Percentiles rank a stretch among this genome's conserved stretches.
Evolutionary conservation across 73 alveolate species (phyloP).

Genomic region (Paramecium bursaria): DNA sequence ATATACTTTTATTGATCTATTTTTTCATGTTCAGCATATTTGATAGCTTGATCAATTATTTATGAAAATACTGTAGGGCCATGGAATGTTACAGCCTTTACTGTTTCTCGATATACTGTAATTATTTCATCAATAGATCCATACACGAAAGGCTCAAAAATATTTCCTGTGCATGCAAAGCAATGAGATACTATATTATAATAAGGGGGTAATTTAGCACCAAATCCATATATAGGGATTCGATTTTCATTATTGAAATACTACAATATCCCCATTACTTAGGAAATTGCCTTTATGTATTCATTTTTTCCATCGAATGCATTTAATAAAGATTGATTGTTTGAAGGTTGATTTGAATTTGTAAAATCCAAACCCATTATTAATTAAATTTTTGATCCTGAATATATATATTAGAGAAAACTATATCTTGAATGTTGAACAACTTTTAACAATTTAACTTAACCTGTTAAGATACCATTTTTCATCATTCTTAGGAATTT

Average conservation of each 20-base stretch:
- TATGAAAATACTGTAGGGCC: slow-evolving; percentile 96
- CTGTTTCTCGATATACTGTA: slow-evolving; percentile 82
- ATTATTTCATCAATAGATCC: slow-evolving; percentile 86
- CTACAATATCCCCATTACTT: slow-evolving; percentile 86
- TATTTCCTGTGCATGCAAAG: slow-evolving; percentile 93
- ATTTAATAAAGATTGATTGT: slow-evolving; percentile 78
- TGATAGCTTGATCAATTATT: slow-evolving; percentile 69
- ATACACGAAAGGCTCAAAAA: slow-evolving; percentile 87
- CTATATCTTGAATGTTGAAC: slow-evolving; percentile 68
- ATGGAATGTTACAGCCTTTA: slow-evolving; percentile 74
- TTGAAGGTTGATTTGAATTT: slow-evolving; percentile 86
- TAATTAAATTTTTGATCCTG: slow-evolving; percentile 90
- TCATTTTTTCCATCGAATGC: slow-evolving; percentile 75
- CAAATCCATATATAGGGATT: slow-evolving; percentile 96
- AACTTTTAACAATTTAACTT: slow-evolving; percentile 48
- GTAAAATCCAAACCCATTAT: slow-evolving; percentile 94
- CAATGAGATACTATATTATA: slow-evolving; percentile 84
- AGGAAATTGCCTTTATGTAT: slow-evolving; percentile 82
- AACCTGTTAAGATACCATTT: slow-evolving; percentile 55
- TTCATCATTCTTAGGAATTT: slow-evolving; percentile 41
- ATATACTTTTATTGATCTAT: slow-evolving; percentile 72
- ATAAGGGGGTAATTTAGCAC: slow-evolving; percentile 88
- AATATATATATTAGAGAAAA: slow-evolving; percentile 88
- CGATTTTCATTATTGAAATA: slow-evolving; percentile 91
- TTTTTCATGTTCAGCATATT: slow-evolving; percentile 76